Conservation (phyloP, 805 yeast species). For the Nakazawaea pomicola region DNA sequence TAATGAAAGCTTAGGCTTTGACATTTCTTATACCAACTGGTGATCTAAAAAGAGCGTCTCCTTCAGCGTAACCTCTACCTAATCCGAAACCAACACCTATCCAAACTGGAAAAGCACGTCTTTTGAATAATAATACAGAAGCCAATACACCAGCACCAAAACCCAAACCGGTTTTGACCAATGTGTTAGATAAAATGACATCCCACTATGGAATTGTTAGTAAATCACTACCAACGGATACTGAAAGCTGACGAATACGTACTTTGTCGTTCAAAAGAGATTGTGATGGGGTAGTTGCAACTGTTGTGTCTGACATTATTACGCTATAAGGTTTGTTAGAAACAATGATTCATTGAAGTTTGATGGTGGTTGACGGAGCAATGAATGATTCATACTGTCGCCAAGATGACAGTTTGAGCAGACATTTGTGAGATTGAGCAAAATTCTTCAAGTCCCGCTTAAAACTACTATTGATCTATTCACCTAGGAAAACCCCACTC, state of each 20-base stretch:
- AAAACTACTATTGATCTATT: too few species aligned
- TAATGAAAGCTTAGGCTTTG: slow-evolving; percentile 43
- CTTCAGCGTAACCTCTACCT: slow-evolving; percentile 98
- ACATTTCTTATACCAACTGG: slow-evolving; percentile 72
- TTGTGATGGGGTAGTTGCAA: slow-evolving; percentile 38
- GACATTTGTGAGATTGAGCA: too few species aligned
- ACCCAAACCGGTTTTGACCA: slow-evolving; percentile 94
- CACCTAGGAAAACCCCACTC: too few species aligned
- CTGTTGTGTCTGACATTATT: slow-evolving; percentile 11
- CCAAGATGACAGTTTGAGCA: too few species aligned
- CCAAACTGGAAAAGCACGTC: slow-evolving; percentile 98
- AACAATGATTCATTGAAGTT: background rate
- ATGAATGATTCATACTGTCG: too few species aligned
- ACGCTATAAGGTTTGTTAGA: too few species aligned
- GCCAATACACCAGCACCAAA: slow-evolving; percentile 95
- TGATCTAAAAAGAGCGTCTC: slow-evolving; percentile 92
- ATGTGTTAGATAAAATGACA: slow-evolving; percentile 86
- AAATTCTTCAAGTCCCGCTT: too few species aligned
- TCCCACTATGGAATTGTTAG: slow-evolving; percentile 60
- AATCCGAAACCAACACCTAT: slow-evolving; percentile 95
- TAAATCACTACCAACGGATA: slow-evolving; percentile 1
- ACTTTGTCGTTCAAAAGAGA: slow-evolving; percentile 57
- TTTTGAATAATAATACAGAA: slow-evolving; percentile 82
- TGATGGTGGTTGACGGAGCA: background rate
- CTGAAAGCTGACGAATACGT: slow-evolving; percentile 16